These are phyloP conservation scores for Dictyostelium brefeldianum DNA, from an alignment of 78 protist genomes.

Conservation along the genomic window DNA sequence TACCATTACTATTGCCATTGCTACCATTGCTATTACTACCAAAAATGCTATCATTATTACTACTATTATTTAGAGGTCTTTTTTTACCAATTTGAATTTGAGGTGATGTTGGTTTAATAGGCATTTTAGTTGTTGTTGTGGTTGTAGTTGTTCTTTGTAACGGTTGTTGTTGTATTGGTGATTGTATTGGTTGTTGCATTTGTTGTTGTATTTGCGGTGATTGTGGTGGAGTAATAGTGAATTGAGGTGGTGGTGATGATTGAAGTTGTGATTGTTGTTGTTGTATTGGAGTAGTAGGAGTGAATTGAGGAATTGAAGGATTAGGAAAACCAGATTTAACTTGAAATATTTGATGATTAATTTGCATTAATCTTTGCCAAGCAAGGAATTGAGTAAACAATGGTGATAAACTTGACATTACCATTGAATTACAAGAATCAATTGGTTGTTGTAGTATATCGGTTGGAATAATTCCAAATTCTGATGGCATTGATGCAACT, in stretches of 20 bases:
- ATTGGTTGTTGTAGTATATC: slow-evolving; percentile 44
- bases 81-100: too few relatives aligned
- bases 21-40: background rate
- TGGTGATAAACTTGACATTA: slow-evolving; percentile 57
- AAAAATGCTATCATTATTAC: background rate
- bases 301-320: background rate
- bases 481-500: slow-evolving; percentile 40
- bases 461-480: slow-evolving; percentile 59
- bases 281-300: too few relatives aligned
- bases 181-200: too few relatives aligned
- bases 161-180: background rate
- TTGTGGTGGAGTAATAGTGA: too few relatives aligned
- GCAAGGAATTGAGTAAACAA: slow-evolving; percentile 64
- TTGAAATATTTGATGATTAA: slow-evolving; percentile 41
- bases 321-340: background rate
- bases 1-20: background rate
- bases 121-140: background rate
- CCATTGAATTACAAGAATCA: slow-evolving; percentile 40
- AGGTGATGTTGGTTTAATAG: too few relatives aligned
- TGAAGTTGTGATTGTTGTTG: background rate
- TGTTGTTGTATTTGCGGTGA: too few relatives aligned
- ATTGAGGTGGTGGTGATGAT: background rate
- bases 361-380: slow-evolving; percentile 72
- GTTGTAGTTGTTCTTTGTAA: background rate
- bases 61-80: background rate